Evolutionary conservation across 345 rosid genomes (phyloP).

Genomic region (Salix arbutifolia): DNA sequence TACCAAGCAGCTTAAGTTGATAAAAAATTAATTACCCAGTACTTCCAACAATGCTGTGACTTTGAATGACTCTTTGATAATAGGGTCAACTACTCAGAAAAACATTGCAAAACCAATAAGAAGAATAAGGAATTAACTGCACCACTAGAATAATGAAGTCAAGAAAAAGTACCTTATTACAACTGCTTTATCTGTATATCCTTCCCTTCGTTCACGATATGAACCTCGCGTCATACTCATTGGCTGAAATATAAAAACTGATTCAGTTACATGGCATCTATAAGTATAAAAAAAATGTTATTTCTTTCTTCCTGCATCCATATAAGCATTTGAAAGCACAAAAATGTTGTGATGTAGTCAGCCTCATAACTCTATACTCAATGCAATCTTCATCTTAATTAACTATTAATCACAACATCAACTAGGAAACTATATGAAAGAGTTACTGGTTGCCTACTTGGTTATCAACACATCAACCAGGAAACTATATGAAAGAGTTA

Average conservation of each 20-base stretch:
- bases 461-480: not conserved
- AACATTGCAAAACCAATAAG: not conserved
- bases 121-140: not conserved
- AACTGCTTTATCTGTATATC: slow-evolving; percentile 83
- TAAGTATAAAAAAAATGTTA: not conserved
- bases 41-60: not conserved
- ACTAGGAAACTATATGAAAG: not conserved
- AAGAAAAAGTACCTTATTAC: slow-evolving; percentile 55
- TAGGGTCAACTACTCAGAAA: not conserved
- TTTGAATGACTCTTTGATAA: not conserved
- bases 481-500: not conserved
- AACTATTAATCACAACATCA: not conserved
- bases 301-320: not conserved
- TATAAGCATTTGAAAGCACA: not conserved
- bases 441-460: no score
- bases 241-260: slow-evolving; percentile 58
- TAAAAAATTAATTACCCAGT: not conserved
- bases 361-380: not conserved
- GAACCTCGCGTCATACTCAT: slow-evolving; percentile 75
- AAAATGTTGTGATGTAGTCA: not conserved
- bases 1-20: not conserved
- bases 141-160: not conserved
- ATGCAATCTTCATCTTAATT: not conserved
- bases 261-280: slow-evolving; percentile 23
- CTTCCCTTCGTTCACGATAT: slow-evolving; percentile 77